phyloP scores from a whole-genome alignment of 345 rosid genomes.

The Murraya paniculata region DNA sequence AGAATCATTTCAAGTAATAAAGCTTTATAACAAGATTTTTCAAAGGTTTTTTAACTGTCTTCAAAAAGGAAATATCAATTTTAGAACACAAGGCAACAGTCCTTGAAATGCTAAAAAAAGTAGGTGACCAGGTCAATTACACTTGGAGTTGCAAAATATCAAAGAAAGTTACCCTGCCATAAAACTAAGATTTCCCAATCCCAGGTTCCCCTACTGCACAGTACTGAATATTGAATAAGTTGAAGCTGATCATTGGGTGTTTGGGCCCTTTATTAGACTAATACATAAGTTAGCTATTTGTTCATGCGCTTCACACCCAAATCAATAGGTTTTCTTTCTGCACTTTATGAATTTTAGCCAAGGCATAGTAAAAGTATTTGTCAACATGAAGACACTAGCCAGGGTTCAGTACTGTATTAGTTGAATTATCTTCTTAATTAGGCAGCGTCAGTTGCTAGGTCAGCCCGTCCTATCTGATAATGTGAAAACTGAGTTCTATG shows the following conservation, averaged over 20 bases:
- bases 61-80: not conserved
- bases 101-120: not conserved
- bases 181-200: not conserved
- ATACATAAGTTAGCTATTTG: not conserved
- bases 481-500: not conserved
- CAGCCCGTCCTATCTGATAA: not conserved
- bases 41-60: not conserved
- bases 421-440: too few species aligned
- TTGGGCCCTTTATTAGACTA: not conserved
- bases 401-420: not conserved
- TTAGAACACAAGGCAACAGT: not conserved
- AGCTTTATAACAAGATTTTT: not conserved
- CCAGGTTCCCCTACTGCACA: not conserved
- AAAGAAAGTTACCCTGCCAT: not conserved
- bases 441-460: not conserved
- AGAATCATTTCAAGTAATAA: not conserved
- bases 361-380: not conserved
- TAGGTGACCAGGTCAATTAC: not conserved
- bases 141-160: not conserved
- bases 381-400: not conserved
- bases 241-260: not conserved
- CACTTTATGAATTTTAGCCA: not conserved
- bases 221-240: not conserved
- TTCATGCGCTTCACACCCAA: not conserved
- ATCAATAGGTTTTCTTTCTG: not conserved